Evolutionary conservation across 2,329 filamentous ascomycete genomes (phyloP), one percentile per base, ranked within the genome.

Genomic region (Uncinocarpus reesii): DNA sequence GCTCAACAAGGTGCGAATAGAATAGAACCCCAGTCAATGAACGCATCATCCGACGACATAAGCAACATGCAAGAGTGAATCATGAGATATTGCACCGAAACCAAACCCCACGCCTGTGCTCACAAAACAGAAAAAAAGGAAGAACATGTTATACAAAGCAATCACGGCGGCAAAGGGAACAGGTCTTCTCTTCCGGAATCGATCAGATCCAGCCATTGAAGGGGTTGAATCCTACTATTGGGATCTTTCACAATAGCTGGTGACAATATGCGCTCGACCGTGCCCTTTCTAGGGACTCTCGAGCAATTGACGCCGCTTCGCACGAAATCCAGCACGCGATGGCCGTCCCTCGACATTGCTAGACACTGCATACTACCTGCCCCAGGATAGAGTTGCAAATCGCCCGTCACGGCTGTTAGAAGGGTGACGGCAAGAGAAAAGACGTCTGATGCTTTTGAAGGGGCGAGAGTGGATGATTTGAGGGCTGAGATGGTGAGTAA

Each of bases 391-490:
- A 72, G 55, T 7, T 68, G 56, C n/a, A 70, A 46, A 53, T 72
- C 65, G 1, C 70, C 70, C 4, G 68, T 72, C 2, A 66, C 69
- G 10, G 66, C 67, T 1, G 68, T 67, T 15, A 72, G 60, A 5
- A 72, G 56, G 4, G 68, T 72, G 10, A 70, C 63, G 4, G 68
- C 70, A 2, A 72, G 60, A 0, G 69, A 71, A 49, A 71, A 72
- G 1, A 72, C 63, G 51, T 72, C 70, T 7, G 68, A 68, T 2
- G 65, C 60, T 1, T 64, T 59, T 0, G 67, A 68, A 4, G 67
- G 62, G 1, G 57, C 53, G 0, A 58, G 57, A 10, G 58, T 60
- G 1, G 62, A 59, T 2, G 67, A 62, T 4, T 56, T 64, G 4
- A 54, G 49, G 7, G 58, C 55, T 10, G 60, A 53, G 2, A 67